Evolutionary conservation across 345 rosid genomes (phyloP), one percentile per base, ranked within the genome.

Genomic region (Passiflora organensis): DNA sequence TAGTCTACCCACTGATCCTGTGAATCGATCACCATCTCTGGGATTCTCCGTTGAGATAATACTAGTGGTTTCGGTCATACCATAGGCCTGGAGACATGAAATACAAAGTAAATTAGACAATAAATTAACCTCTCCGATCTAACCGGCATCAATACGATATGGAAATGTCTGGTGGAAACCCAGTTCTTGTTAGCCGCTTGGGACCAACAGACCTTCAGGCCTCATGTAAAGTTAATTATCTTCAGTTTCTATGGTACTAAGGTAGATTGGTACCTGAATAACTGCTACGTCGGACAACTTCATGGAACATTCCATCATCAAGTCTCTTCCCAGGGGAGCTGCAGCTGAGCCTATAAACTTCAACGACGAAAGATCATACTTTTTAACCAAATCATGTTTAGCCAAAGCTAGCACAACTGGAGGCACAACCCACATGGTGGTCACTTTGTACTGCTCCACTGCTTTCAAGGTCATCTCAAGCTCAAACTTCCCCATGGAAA

Each of bases 21-120:
- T 58, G 48, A 74, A 69, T 21, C 83, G 55, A 57, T 43, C 53
- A 16, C 86, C 79, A 1, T 65, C 41, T 18, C 65, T 65, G 10
- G 74, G 59, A 66, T 72, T 77, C 71, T 88, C 91, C 55, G 78
- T 41, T 13, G 87, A 81, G 54, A 86, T 36, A 19, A 89, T 64
- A 5, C 80, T 87, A 61, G 78, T 60, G 28, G 96, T 89, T 80
- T 93, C 95, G 8, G 91, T 93, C 96, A 93, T 84, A 39, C 94
- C 96, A 67, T 72, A 93, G 10, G 96, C 95, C 96, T 93, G 79
- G 75, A 79, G n/a, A n/a, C n/a, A 55, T 34, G 59, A 65, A 2
- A 6, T 43, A 32, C 22, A 55, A 51, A 25, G 4, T 43, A 13
- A 44, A 48, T 56, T 48, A 42, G 55, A n/a, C n/a, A n/a, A n/a